Evolutionary conservation across 345 rosid species (phyloP).

Genomic region (Gossypium herbaceum): DNA sequence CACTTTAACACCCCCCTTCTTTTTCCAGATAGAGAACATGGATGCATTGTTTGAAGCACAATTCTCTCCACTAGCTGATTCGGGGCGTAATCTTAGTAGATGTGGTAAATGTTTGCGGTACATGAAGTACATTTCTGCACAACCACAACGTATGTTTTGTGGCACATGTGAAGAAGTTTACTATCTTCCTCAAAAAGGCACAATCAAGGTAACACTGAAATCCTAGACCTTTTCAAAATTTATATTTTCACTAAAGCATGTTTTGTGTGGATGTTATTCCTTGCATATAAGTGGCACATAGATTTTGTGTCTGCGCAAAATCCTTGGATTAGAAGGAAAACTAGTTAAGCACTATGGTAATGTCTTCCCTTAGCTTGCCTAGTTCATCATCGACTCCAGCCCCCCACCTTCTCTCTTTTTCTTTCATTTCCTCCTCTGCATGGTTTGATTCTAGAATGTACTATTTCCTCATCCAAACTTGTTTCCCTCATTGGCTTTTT

Average conservation of each 20-base stretch:
- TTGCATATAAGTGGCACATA: not conserved
- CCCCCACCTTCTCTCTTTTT: not conserved
- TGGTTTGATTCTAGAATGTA: not conserved
- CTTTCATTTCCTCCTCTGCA: not conserved
- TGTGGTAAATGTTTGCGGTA: slow-evolving; percentile 96
- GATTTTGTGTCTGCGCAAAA: not conserved
- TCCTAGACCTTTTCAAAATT: not conserved
- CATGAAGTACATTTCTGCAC: slow-evolving; percentile 84
- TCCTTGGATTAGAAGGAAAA: not conserved
- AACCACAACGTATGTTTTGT: slow-evolving; percentile 81
- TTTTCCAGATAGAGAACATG: slow-evolving; percentile 80
- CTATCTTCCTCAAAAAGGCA: slow-evolving; percentile 88
- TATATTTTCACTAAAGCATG: not conserved
- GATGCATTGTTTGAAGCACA: slow-evolving; percentile 93
- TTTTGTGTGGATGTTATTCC: not conserved
- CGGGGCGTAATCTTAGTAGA: slow-evolving; percentile 84
- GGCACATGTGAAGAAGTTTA: slow-evolving; percentile 94
- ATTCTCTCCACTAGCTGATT: slow-evolving; percentile 79
- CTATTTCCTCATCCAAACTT: not conserved
- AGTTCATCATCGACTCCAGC: not conserved
- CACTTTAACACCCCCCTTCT: slow-evolving; percentile 6
- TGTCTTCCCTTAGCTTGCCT: not conserved
- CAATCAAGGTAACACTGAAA: slow-evolving; percentile 62
- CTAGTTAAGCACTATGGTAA: not conserved
- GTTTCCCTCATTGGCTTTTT: not conserved